Conservation (phyloP, 225 moss, liverwort and hornwort species). For the Anthoceros angustus region DNA sequence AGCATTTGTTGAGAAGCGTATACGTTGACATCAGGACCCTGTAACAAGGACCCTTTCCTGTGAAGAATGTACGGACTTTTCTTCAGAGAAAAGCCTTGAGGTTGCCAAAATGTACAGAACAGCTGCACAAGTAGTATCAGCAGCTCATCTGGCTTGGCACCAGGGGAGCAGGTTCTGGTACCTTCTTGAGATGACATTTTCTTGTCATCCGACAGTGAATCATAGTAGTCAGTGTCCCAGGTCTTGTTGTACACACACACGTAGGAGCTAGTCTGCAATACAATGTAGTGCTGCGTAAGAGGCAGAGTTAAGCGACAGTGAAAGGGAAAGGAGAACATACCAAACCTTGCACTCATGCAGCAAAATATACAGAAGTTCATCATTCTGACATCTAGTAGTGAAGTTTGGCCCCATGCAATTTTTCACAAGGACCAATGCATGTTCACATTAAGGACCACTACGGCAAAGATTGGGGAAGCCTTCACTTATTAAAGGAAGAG, state of each 20-base stretch:
- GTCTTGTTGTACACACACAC: not conserved
- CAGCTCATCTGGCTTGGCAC: no score
- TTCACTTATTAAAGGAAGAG: not conserved
- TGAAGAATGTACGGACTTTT: not conserved
- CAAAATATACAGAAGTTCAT: no score
- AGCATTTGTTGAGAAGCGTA: not conserved
- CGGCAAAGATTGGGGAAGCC: not conserved
- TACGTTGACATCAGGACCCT: not conserved
- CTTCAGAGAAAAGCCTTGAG: no score
- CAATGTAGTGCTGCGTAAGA: not conserved
- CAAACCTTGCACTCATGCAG: not conserved
- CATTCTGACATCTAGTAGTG: no score
- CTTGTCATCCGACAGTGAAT: not conserved
- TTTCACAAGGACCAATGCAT: no score
- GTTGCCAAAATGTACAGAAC: no score
- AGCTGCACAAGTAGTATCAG: no score
- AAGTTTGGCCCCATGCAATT: no score
- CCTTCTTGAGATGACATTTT: not conserved
- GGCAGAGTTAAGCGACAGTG: not conserved
- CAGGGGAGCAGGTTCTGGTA: not conserved
- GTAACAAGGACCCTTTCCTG: slow-evolving; percentile 3
- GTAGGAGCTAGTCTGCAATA: not conserved
- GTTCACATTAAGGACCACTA: no score
- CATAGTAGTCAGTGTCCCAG: slow-evolving; percentile 3
- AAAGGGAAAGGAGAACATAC: not conserved